Evolutionary conservation across 352 stramenopile genomes (phyloP).

Genomic region (Globisporangium orthogonon): DNA sequence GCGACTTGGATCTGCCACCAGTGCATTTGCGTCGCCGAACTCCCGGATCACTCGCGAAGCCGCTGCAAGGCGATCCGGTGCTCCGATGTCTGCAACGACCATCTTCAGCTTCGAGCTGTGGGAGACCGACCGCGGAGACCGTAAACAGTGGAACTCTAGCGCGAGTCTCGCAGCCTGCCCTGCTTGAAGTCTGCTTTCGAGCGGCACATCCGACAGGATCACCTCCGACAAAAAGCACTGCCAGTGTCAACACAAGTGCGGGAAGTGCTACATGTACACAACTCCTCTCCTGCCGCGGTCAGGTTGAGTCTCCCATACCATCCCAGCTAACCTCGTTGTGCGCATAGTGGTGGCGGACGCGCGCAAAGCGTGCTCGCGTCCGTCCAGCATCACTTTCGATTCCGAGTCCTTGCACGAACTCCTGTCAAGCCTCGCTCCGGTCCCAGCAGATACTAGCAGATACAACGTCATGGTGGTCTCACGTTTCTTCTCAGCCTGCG

Average conservation of each 20-base stretch:
- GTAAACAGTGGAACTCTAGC: not conserved
- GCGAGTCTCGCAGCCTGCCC: not conserved
- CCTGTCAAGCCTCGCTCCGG: not conserved
- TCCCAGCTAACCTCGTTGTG: too few species aligned
- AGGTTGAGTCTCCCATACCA: too few species aligned
- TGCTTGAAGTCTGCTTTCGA: not conserved
- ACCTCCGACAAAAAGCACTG: too few species aligned
- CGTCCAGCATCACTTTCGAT: not conserved
- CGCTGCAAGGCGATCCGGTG: too few species aligned
- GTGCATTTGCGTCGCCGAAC: too few species aligned
- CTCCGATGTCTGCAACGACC: too few species aligned
- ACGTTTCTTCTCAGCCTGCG: not conserved
- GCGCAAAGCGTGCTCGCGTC: not conserved
- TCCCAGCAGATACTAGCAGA: not conserved
- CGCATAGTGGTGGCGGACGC: not conserved
- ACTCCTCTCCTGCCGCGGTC: too few species aligned
- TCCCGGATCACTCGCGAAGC: too few species aligned
- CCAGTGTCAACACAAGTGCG: too few species aligned
- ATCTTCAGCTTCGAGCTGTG: constrained; percentile 6
- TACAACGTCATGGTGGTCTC: not conserved
- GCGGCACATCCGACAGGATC: not conserved
- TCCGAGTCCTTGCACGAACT: not conserved
- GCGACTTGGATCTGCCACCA: too few species aligned
- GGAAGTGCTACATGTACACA: not conserved
- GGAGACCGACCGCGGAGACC: constrained; percentile 21